phyloP scores from a whole-genome alignment of 306 rosid species.

The Casuarina equisetifolia region DNA sequence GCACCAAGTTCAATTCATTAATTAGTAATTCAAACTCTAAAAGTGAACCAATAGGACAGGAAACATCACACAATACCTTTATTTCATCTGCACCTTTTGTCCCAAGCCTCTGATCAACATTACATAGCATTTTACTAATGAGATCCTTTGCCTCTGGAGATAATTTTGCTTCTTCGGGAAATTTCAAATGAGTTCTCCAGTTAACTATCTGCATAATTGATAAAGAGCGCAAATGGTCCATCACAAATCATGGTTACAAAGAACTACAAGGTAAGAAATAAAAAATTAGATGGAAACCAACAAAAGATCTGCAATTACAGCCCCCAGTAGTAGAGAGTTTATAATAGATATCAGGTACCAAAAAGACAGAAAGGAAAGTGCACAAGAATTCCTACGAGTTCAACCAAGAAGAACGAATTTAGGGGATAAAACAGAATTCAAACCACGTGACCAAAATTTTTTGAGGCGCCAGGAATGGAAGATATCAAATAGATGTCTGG shows the following conservation, averaged over 20 bases:
- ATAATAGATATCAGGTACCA: not conserved
- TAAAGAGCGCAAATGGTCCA: conserved; percentile 17
- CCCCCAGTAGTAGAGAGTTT: not conserved
- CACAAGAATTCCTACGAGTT: not conserved
- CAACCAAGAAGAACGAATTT: not conserved
- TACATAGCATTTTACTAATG: conserved; percentile 81
- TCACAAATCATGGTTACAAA: conserved; percentile 17
- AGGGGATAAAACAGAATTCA: not conserved
- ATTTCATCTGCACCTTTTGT: conserved; percentile 97
- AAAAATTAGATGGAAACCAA: not conserved
- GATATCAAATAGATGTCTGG: not conserved
- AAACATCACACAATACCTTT: conserved; percentile 87
- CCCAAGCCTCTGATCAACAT: conserved; percentile 95
- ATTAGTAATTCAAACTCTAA: conserved; percentile 24
- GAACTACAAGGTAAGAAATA: conserved; percentile 5
- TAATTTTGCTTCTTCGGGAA: conserved; percentile 96
- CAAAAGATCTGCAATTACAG: not conserved
- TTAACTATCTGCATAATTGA: conserved; percentile 81
- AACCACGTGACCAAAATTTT: not conserved
- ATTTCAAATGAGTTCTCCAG: conserved; percentile 93
- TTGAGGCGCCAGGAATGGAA: not conserved
- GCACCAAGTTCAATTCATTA: conserved; percentile 33
- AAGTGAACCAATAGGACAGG: conserved; percentile 42
- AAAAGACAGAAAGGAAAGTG: not conserved
- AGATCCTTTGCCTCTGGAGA: conserved; percentile 94